Evolutionary conservation across 2,329 filamentous ascomycete species (phyloP), one percentile per base, ranked within the genome.

Genomic region (Xylaria sp.): DNA sequence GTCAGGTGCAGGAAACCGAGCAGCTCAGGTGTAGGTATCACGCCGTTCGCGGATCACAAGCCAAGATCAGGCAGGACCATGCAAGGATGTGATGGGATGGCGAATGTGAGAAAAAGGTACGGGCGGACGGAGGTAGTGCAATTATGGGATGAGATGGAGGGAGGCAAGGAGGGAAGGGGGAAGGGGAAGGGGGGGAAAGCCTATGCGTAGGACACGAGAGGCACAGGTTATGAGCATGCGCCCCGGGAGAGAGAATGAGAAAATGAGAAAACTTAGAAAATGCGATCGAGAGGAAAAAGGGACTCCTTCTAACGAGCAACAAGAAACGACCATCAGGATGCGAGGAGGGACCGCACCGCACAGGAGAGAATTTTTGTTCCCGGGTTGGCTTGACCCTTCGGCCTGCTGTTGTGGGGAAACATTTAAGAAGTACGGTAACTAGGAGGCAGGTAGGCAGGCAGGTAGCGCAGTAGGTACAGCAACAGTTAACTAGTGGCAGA

Each of bases 1-100:
- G 73, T 70, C 71, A 71, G 71, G 75, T 75, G 75, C 75, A 75
- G 70, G 70, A 74, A 75, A 70, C 72, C 71, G 75, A 70, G 59
- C 62, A 60, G 68, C 69, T 51, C 50, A 58, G 56, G 63, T 65
- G 67, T 65, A 27, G 24, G 69, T 71, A 65, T 71, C 64, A 75
- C 71, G 70, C 71, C 68, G 71, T 71, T 48, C 55, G 65, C 62
- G 71, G 69, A 65, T 72, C 69, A 68, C 70, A 62, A 65, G 63
- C 64, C 68, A 69, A 70, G 64, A 69, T 67, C 71, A 63, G 61
- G 14, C 34, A 27, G 14, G 42, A 4, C 51, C 61, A 55, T 55
- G 50, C 61, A 61, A 58, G 61, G 39, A 19, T 50, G 12, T 3
- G 51, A 36, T 12, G 30, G 34, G 8, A 36, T 9, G 11, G 7